Evolutionary conservation across 306 rosid genomes (phyloP), one percentile per base, ranked within the genome.

Genomic region (Fragaria nilgerrensis): DNA sequence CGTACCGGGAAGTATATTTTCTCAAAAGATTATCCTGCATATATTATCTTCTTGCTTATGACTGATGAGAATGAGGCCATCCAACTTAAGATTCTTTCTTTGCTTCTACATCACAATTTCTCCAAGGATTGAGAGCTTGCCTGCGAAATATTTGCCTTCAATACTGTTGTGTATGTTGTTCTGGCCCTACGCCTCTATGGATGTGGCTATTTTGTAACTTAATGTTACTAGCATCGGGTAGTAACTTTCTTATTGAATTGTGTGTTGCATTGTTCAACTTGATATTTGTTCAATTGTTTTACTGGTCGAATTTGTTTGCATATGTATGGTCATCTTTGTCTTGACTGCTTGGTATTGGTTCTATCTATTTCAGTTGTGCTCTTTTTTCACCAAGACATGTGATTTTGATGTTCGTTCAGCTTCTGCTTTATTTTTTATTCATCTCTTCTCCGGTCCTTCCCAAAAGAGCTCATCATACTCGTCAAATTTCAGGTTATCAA

Each of bases 401-500:
- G 27, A n/a, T 55, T 9, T 11, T n/a, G 47, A 13, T 25, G 3
- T 23, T 14, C 10, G 19, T 68, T 39, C 41, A 43, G 59, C 69
- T 39, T 12, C 5, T 68, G 12, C 68, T 23, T 72, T 27, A 29
- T 78, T n/a, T 74, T 20, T 62, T 63, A 44, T 67, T 6, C 78
- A 7, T 25, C 59, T 76, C 56, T 59, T 19, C 7, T 34, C 5
- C 23, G 0, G 9, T n/a, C 16, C 9, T 4, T 34, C n/a, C 72
- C 11, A 64, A 55, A 61, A 80, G 48, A 37, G 50, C 64, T 81
- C 63, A 48, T 64, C 59, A 13, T 70, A 44, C 69, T 66, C 36
- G 49, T 70, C 43, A 27, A 22, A 76, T 87, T 82, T 82, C 87
- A 95, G 97, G 99, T 95, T 34, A 68, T 95, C 64, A 89, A 91